These are phyloP conservation scores for Blumeria hordei DNA, from an alignment of 2,329 filamentous ascomycete genomes.

Conservation along the genomic window DNA sequence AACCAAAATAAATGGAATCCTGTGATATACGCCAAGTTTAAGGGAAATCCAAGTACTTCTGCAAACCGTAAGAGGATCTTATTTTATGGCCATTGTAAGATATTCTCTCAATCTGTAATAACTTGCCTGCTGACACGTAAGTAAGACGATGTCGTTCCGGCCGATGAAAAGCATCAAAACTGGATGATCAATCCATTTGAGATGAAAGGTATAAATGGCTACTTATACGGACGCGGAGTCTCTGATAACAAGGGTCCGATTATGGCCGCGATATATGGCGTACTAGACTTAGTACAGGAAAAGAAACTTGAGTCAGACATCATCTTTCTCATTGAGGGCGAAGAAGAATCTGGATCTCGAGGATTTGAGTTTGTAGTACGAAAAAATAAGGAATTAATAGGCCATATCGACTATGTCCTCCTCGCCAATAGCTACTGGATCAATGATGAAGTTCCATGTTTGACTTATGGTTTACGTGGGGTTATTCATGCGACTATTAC, in stretches of 20 bases:
- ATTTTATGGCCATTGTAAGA: conserved; percentile 68
- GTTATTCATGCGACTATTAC: conserved; percentile 84
- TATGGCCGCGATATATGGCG: conserved; percentile 79
- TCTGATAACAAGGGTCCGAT: conserved; percentile 96
- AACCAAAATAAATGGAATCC: conserved; percentile 59
- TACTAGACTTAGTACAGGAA: conserved; percentile 68
- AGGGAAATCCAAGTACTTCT: conserved; percentile 42
- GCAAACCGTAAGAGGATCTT: conserved; percentile 60
- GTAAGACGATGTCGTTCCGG: conserved; percentile 65
- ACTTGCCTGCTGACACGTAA: conserved; percentile 1
- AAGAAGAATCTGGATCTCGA: conserved; percentile 83
- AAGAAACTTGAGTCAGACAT: conserved; percentile 70
- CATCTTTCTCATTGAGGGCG: conserved; percentile 83
- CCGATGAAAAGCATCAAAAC: conserved; percentile 56
- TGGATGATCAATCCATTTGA: conserved; percentile 79
- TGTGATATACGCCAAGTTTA: conserved; percentile 78
- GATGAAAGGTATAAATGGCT: conserved; percentile 75
- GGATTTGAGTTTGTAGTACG: conserved; percentile 71
- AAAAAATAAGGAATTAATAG: conserved; percentile 62
- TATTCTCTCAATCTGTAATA: not conserved
- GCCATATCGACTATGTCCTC: conserved; percentile 78
- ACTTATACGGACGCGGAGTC: conserved; percentile 83
- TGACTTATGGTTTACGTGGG: conserved; percentile 83
- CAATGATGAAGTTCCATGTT: conserved; percentile 79
- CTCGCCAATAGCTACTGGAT: conserved; percentile 98